phyloP scores from a whole-genome alignment of 305 asterid genomes.

The Fraxinus velutina region DNA sequence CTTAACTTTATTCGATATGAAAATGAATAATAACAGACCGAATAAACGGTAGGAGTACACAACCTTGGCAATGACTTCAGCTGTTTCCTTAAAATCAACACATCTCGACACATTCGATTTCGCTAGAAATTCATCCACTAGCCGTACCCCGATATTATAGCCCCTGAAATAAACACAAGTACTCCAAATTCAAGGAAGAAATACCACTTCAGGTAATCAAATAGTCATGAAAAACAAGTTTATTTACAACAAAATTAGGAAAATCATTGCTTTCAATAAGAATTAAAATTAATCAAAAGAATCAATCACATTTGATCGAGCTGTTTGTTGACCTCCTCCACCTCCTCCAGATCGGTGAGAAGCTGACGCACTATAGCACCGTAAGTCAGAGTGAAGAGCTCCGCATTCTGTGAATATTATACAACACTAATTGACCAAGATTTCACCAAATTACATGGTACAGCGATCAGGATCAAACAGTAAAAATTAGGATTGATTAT shows the following conservation, averaged over 20 bases:
- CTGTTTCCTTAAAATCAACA: slow-evolving; percentile 91
- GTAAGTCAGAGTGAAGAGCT: slow-evolving; percentile 84
- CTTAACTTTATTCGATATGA: background rate
- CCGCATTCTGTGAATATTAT: slow-evolving; percentile 57
- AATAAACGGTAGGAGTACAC: slow-evolving; percentile 9
- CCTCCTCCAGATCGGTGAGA: slow-evolving; percentile 97
- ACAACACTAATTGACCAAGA: background rate
- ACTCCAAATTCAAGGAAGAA: background rate
- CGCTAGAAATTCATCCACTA: slow-evolving; percentile 86
- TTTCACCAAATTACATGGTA: background rate
- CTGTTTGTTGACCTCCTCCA: slow-evolving; percentile 94
- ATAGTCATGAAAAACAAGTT: background rate
- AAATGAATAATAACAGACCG: slow-evolving; percentile 2
- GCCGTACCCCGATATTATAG: slow-evolving; percentile 76
- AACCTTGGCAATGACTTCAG: slow-evolving; percentile 96
- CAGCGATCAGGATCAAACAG: background rate
- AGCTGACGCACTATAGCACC: slow-evolving; percentile 95
- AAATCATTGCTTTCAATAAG: background rate
- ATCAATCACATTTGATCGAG: slow-evolving; percentile 75
- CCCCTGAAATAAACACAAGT: slow-evolving; percentile 55
- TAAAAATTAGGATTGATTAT: background rate
- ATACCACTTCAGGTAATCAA: background rate
- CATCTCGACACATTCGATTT: slow-evolving; percentile 86
- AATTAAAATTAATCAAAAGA: background rate
- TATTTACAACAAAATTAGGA: background rate